Base-by-base conservation (phyloP, 1,284 basidiomycete genomes). In the Wallemia ichthyophaga region DNA sequence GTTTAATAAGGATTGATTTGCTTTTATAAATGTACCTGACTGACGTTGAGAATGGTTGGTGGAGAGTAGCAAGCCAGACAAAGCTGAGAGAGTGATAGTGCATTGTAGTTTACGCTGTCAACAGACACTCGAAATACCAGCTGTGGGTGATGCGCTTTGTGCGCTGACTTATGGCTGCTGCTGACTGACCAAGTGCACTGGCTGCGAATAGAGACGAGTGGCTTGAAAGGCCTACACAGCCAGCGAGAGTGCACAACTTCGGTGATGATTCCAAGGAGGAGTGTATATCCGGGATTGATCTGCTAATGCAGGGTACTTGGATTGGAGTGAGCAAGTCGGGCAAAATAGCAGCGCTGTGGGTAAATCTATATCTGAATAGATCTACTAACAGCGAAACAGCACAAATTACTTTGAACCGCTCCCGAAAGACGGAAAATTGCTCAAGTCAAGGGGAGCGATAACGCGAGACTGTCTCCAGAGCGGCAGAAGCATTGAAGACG, bases 1-100 rank as follows among this genome's bases (percentile, higher is more conserved):
- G 59, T 62, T n/a, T 54, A 54, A 59, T 33, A 55, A 58, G 25
- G 27, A 55, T 58, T 13, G 61, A 60, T 25, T 59, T 59, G 57
- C 59, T 57, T 27, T 60, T 59, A 57, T 61, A 23, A 21, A 23
- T 58, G 27, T 7, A 53, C 15, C 9, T 26, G n/a, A 25, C 3
- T 28, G 37, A 48, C 37, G 37, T 48, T 19, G 37, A 31, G 17
- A 31, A 48, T 48, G 37, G 37, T 48, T 3, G n/a, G 37, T 31
- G 37, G 11, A 17, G 37, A 48, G 37, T 48, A 48, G 13, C 37
- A 19, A 48, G 37, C n/a, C n/a, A n/a, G 37, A 15, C 5, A 15
- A 17, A 3, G 37, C 37, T 48, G 3, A 48, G n/a, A 15, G 5
- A 11, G 13, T 48, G 5, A 48, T 21, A 48, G 37, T 48, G 37